Percentiles rank a stretch among this genome's conserved stretches.
These are phyloP conservation scores for Truncatella angustata DNA, from an alignment of 2,329 filamentous ascomycete genomes.

Conservation along the genomic window DNA sequence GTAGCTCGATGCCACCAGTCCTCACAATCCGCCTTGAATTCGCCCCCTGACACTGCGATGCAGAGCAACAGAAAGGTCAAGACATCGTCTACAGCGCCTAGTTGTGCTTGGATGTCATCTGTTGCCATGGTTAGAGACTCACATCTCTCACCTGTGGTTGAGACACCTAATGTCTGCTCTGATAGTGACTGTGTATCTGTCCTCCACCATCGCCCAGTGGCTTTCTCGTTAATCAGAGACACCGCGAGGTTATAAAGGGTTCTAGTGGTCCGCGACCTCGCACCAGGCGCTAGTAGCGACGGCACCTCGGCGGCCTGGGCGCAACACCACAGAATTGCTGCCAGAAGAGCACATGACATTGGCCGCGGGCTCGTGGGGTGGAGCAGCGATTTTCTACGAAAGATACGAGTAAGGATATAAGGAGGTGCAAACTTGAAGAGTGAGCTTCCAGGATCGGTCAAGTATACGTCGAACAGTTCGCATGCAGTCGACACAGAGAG, in stretches of 20 bases:
- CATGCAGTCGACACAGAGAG: not conserved
- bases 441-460: not conserved
- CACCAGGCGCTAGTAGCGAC: not conserved
- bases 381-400: not conserved
- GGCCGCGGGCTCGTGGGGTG: not conserved
- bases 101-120: not conserved
- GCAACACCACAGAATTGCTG: not conserved
- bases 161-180: not conserved
- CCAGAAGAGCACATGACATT: not conserved
- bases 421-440: not conserved
- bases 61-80: not conserved
- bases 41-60: not conserved
- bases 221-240: not conserved
- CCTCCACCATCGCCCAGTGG: not conserved
- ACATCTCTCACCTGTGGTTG: not conserved
- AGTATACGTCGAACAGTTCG: not conserved
- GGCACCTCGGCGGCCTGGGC: not conserved
- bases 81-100: not conserved
- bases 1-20: not conserved
- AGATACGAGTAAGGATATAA: not conserved
- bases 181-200: not conserved
- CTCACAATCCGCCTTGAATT: not conserved
- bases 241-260: not conserved
- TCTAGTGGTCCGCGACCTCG: not conserved
- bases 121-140: not conserved